Evolutionary conservation across 2,329 filamentous ascomycete genomes (phyloP), one percentile per base, ranked within the genome.

Genomic region (Verticillium zaregamsianum): DNA sequence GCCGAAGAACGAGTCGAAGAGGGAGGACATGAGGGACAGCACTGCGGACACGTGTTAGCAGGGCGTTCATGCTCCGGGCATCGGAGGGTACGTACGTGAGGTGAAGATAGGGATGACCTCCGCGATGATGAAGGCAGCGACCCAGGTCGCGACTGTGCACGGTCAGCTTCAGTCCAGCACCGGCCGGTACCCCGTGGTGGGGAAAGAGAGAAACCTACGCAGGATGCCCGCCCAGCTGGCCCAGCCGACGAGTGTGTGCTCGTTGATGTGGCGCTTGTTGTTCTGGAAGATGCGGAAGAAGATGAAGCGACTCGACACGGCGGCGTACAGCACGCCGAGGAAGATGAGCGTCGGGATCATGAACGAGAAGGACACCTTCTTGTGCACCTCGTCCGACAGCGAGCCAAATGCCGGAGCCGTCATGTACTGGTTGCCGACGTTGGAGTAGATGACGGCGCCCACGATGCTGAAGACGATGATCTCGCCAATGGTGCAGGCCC

Each of bases 271-370:
- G 63, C 83, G 84, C 14, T 59, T 65, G 1, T 92, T 90, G 68
- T 88, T 87, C 62, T 89, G 86, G 75, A 96, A 97, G 20, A 95
- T 72, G 65, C 92, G 90, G 84, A 97, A 96, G 79, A 97, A 96
- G 70, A 97, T 80, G 78, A 97, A 97, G 33, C 93, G 90, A 1
- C 91, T 90, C 4, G 92, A 93, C 1, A 97, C 92, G 0, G 91
- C 95, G 15, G 93, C 93, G 72, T 97, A 97, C 20, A 97, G 77
- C 0, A 96, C 92, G 8, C 93, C 93, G 5, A 97, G 77, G 79
- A 97, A 97, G 71, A 97, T 92, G 66, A 97, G 83, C 0, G 93
- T 97, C 0, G 93, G 93, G 35, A 97, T 90, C 93, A 97, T 97
- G 79, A 97, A 96, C 14, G 90, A 93, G 76, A 96, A 97, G 0